phyloP scores from a whole-genome alignment of 2,329 filamentous ascomycete species.

The Verticillium albo-atrum region DNA sequence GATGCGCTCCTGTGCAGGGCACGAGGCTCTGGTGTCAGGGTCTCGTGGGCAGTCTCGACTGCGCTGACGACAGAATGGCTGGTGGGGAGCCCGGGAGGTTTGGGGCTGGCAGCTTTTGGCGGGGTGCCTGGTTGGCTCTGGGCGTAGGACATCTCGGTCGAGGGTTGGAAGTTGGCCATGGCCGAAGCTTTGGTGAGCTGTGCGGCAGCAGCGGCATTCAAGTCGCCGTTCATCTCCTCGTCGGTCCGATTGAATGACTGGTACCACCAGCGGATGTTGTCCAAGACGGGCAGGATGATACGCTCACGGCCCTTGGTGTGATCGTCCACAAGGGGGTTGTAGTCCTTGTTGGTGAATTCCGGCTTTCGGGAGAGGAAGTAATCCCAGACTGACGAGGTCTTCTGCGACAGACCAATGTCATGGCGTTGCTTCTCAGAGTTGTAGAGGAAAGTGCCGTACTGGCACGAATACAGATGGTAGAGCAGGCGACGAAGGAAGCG shows the following conservation, averaged over 20 bases:
- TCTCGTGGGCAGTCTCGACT: slow-evolving; percentile 54
- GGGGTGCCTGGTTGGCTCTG: slow-evolving; percentile 20
- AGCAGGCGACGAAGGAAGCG: slow-evolving; percentile 83
- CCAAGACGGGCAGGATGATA: slow-evolving; percentile 73
- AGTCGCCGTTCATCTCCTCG: slow-evolving; percentile 82
- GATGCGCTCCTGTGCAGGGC: slow-evolving; percentile 39
- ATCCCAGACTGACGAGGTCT: slow-evolving; percentile 87
- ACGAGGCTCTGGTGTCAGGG: slow-evolving; percentile 38
- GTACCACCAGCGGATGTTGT: slow-evolving; percentile 90
- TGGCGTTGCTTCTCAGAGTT: slow-evolving; percentile 88
- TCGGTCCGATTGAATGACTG: slow-evolving; percentile 82
- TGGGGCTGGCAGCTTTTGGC: slow-evolving; percentile 24
- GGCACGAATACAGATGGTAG: slow-evolving; percentile 92
- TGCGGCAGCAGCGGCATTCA: slow-evolving; percentile 49
- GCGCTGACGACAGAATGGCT: slow-evolving; percentile 53
- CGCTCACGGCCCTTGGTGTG: slow-evolving; percentile 74
- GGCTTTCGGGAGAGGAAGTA: slow-evolving; percentile 80
- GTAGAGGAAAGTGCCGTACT: slow-evolving; percentile 94
- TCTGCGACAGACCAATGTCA: slow-evolving; percentile 62
- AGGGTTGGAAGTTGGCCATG: slow-evolving; percentile 15
- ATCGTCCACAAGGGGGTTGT: slow-evolving; percentile 72
- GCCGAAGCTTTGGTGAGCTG: slow-evolving; percentile 32
- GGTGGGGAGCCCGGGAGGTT: slow-evolving; percentile 29
- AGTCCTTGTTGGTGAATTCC: slow-evolving; percentile 80
- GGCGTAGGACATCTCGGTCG: slow-evolving; percentile 12